A percentile compares a stretch with the other conserved stretches of the same genome.
Evolutionary conservation across 441 rosid genomes (phyloP).

Genomic region (Jatropha podagrica): DNA sequence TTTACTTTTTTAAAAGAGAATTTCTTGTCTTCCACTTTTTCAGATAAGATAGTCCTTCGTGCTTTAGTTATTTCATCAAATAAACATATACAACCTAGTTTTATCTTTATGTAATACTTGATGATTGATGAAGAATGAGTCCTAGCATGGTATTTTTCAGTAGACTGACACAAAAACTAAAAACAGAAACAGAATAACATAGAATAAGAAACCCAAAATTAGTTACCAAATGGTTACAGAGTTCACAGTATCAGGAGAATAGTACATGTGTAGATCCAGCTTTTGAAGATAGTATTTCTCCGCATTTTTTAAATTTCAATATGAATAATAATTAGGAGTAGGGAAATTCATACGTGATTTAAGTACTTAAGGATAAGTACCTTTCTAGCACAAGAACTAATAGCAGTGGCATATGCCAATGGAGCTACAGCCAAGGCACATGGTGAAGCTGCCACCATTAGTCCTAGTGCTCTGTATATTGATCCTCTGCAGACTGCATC

Average conservation of each 20-base stretch:
- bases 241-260: not conserved
- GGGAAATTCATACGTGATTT: conserved; percentile 2
- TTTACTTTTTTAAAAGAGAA: not conserved
- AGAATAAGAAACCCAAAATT: not conserved
- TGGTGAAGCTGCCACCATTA: conserved; percentile 98
- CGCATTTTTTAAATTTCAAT: not conserved
- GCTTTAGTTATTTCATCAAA: not conserved
- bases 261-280: not conserved
- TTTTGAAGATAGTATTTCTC: not conserved
- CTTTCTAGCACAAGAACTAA: conserved; percentile 96
- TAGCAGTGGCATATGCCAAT: conserved; percentile 91
- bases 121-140: not conserved
- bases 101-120: not conserved
- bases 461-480: conserved; percentile 87
- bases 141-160: not conserved
- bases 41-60: not conserved
- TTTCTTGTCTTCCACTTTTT: not conserved
- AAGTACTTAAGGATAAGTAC: conserved; percentile 34
- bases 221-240: not conserved
- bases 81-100: not conserved
- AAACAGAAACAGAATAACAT: not conserved
- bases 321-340: not conserved
- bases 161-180: not conserved
- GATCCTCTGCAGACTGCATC: conserved; percentile 90
- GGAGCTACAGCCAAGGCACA: conserved; percentile 99